These are phyloP conservation scores for Phytopythium kandeliae DNA, from an alignment of 352 stramenopile genomes.

Conservation along the genomic window DNA sequence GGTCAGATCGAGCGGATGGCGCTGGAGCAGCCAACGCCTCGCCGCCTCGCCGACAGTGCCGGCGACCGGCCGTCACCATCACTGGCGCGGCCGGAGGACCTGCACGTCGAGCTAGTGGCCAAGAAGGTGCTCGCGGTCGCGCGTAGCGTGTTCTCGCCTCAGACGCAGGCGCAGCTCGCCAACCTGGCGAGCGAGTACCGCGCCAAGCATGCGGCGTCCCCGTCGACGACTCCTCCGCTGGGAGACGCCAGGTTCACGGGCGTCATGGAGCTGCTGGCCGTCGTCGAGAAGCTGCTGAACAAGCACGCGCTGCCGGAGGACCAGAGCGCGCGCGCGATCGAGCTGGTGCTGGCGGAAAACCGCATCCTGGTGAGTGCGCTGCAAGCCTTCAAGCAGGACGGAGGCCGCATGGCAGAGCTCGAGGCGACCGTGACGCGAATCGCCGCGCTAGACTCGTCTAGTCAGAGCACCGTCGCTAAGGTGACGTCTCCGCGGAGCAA, in stretches of 20 bases:
- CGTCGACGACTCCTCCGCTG: neutral
- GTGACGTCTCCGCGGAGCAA: constrained; percentile 6
- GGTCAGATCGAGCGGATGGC: neutral
- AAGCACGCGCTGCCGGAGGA: constrained; percentile 58
- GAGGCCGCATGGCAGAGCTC: constrained; percentile 31
- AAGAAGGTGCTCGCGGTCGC: constrained; percentile 52
- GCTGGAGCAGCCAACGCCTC: neutral
- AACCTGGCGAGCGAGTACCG: constrained; percentile 24
- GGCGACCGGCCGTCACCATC: neutral
- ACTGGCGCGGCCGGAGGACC: constrained; percentile 10
- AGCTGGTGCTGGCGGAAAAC: constrained; percentile 46
- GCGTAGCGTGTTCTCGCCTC: constrained; percentile 41
- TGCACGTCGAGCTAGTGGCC: constrained; percentile 39
- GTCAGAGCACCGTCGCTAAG: constrained; percentile 3
- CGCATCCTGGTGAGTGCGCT: constrained; percentile 45
- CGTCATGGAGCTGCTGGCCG: constrained; percentile 38
- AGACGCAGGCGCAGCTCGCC: constrained; percentile 48
- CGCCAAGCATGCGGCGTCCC: neutral
- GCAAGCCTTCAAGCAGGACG: constrained; percentile 41
- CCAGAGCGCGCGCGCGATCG: constrained; percentile 33
- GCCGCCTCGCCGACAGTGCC: neutral
- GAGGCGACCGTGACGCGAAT: constrained; percentile 51
- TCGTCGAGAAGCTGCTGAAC: constrained; percentile 52
- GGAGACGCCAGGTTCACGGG: constrained; percentile 14
- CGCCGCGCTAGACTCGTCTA: constrained; percentile 18